These are phyloP conservation scores for Vitis cinerea DNA, from an alignment of 164 flowering plant species.

Conservation along the genomic window DNA sequence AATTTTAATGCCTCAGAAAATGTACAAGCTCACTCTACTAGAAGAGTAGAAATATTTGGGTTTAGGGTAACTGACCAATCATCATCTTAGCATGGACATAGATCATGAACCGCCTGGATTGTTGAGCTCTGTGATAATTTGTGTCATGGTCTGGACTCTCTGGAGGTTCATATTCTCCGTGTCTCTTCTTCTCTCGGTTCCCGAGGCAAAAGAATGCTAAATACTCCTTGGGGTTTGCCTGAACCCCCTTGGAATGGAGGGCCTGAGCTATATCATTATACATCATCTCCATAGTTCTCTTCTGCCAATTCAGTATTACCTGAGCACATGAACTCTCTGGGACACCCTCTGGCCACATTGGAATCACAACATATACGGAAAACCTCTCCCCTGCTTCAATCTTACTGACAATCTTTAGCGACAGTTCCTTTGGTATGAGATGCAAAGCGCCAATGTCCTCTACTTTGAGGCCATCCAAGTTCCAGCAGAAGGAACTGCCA, in stretches of 20 bases:
- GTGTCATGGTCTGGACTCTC: slow-evolving; percentile 52
- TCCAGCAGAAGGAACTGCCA: slow-evolving; percentile 71
- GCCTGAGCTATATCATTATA: slow-evolving; percentile 54
- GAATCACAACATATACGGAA: slow-evolving; percentile 56
- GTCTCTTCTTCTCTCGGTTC: slow-evolving; percentile 45
- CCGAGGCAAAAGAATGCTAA: slow-evolving; percentile 70
- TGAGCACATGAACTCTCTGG: slow-evolving; percentile 65
- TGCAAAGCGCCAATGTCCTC: slow-evolving; percentile 56
- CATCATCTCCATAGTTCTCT: slow-evolving; percentile 79
- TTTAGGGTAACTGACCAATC: slow-evolving; percentile 47
- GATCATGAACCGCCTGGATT: slow-evolving; percentile 68
- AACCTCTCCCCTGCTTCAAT: slow-evolving; percentile 69
- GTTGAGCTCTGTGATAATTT: slow-evolving; percentile 56
- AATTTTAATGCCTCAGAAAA: too few species aligned
- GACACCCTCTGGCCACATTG: slow-evolving; percentile 84
- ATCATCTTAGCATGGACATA: slow-evolving; percentile 78
- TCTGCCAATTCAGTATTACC: slow-evolving; percentile 68
- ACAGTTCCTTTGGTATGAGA: slow-evolving; percentile 65
- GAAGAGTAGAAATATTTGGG: not conserved
- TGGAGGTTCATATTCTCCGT: slow-evolving; percentile 51
- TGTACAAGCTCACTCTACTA: too few species aligned
- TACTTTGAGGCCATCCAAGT: slow-evolving; percentile 35
- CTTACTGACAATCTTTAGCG: slow-evolving; percentile 66
- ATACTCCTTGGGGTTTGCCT: slow-evolving; percentile 54
- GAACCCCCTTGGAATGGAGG: slow-evolving; percentile 39